Evolutionary conservation across 768 basidiomycete genomes (phyloP), one percentile per base, ranked within the genome.

Genomic region (Termitomyces titanicus): DNA sequence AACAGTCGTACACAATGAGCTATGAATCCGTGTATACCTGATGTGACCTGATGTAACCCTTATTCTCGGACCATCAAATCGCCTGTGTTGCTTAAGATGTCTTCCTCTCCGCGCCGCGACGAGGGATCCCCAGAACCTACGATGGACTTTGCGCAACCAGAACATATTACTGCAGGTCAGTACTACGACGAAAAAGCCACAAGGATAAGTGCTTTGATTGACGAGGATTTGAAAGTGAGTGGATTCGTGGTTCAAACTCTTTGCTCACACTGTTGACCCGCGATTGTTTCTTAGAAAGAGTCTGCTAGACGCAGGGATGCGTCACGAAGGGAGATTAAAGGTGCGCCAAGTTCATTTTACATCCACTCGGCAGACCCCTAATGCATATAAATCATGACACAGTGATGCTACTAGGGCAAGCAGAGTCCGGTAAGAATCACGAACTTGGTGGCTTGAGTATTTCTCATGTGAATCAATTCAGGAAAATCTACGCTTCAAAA

Each of bases 401-500:
- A 87, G 86, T 89, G 34, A 82, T 91, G 74, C 76, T 91, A 9
- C 78, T 92, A 29, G 89, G 89, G 17, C 89, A 92, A 64, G 88
- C 89, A 56, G 89, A 89, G 67, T 84, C 83, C 47, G 80, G 80
- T 73, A 63, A 46, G 64, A 22, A 45, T 18, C 51, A 54, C 15
- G 9, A 31, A 7, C 3, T 24, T 27, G 18, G 45, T 45, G 24
- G n/a, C 27, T 29, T 9, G 29, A 4, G 5, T 17, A 44, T 27
- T 10, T 5, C 3, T 3, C 34, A 31, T 22, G 29, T 31, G 27
- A 34, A 51, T 6, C 43, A 1, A 17, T n/a, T 20, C 48, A 71
- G 89, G 89, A 35, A 93, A 93, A 70, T 90, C 89, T 2, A 92
- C 91, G 2, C 76, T 92, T 12, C 88, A 87, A 64, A 92, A 92